These are phyloP conservation scores for Exophiala mesophila DNA, from an alignment of 2,329 filamentous ascomycete genomes.

Conservation along the genomic window DNA sequence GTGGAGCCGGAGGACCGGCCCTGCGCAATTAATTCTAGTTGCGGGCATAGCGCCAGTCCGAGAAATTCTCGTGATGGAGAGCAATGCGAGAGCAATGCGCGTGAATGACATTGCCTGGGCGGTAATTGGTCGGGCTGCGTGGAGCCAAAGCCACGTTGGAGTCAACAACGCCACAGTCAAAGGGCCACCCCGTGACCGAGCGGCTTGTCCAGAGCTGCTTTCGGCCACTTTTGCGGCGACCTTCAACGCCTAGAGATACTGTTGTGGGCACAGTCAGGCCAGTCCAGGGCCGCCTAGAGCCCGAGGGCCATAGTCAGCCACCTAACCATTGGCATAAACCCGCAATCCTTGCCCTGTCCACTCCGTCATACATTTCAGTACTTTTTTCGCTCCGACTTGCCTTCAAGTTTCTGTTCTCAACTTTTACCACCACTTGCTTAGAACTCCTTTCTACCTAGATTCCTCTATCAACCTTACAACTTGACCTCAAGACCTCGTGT, in stretches of 20 bases:
- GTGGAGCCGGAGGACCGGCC: neutral
- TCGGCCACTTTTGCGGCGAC: neutral
- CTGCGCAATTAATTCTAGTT: neutral
- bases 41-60: neutral
- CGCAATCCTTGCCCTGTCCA: conserved; percentile 9
- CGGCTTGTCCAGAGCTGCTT: neutral
- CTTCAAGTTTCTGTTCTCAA: conserved; percentile 8
- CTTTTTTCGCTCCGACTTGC: conserved; percentile 12
- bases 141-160: conserved; percentile 9
- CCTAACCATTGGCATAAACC: neutral
- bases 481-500: no score
- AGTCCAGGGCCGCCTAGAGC: neutral
- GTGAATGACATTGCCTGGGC: conserved; percentile 9
- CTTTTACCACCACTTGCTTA: conserved; percentile 14
- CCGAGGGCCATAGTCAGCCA: neutral
- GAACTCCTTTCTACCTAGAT: conserved; percentile 2
- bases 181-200: neutral
- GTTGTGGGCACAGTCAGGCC: neutral
- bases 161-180: conserved; percentile 6
- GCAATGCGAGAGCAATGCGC: neutral
- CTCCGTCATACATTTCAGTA: conserved; percentile 16
- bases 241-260: neutral
- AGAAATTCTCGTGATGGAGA: neutral
- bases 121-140: conserved; percentile 15
- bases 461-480: conserved; percentile 13